Base-by-base conservation (phyloP, 192 early-diverging fungal species). In the Oehlia diaphana region DNA sequence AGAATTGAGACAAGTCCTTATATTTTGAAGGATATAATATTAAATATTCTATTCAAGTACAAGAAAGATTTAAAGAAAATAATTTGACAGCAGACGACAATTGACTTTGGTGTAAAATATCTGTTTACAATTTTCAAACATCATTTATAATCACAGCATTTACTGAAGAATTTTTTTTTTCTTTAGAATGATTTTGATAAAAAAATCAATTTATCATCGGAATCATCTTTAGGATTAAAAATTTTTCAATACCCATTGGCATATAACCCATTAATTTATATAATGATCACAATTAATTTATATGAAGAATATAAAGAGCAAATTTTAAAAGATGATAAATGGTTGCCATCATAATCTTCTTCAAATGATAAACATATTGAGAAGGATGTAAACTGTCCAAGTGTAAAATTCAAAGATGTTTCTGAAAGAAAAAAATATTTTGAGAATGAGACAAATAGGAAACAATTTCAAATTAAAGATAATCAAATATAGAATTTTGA, bases 401-500 rank as follows among this genome's bases (percentile, higher is more conserved):
- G 81, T 19, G 35, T 21, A 66, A 19, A 3, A n/a, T 44, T 62
- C 39, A 74, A 47, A 62, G 79, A 71, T 72, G 74, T 74, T 9
- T 44, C 74, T 84, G 5, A 49, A 72, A 33, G 90, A 86, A 61
- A 78, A 91, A 66, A 84, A 89, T 88, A 86, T 67, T 94, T 91
- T 77, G 81, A 84, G 9, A 82, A 83, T 23, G 81, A 87, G 68
- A 63, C 79, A 28, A 87, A 87, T 49, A 82, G 92, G 31, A 66
- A 84, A 35, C 72, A 82, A 12, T 80, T 88, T 39, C 72, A 78
- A 2, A 91, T 95, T 63, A 83, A 83, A 37, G 89, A 91, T 1
- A 89, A 94, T 72, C 86, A 94, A 39, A 87, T 95, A 3, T 95
- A 92, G 82, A 86, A 91, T 28, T 85, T 93, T 58, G 93, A 95